Evolutionary conservation across 2,329 filamentous ascomycete genomes (phyloP), one percentile per base, ranked within the genome.

Genomic region (Aspergillus novofumigatus): DNA sequence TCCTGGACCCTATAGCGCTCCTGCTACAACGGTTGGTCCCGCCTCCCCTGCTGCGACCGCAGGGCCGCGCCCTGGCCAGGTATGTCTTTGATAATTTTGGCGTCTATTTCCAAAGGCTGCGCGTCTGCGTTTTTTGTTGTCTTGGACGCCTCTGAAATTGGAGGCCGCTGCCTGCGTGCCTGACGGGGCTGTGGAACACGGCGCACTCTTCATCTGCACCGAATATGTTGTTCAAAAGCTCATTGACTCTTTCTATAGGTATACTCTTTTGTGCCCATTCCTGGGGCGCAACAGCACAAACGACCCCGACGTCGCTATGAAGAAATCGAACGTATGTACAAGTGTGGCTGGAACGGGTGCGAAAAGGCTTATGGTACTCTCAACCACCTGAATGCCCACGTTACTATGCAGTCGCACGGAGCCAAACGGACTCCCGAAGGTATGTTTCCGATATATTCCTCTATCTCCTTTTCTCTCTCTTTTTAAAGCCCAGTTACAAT

Each of bases 271-370:
- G 94, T 97, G 32, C 93, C 94, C 0, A 97, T 97, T 68, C 94
- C 94, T 1, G 94, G 94, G 62, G 91, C 93, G 11, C 92, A 97
- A 72, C 94, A 99, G 73, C 93, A 97, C 75, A 99, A 99, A 80
- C 86, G 94, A 57, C 94, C 94, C 11, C 86, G 94, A 62, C 83
- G 94, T 68, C 86, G 94, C 54, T 99, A 97, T 69, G 94, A 99
- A 76, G 94, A 99, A 74, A 99, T 99, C 67, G 94, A 99, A 80
- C 88, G 94, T 71, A 97, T 99, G 94, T 97, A 99, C 81, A 97
- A 97, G 77, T 99, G 94, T 71, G 94, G 93, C 26, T 97, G 92
- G 91, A 93, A 97, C 64, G 92, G 92, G 8, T 99, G 94, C 71
- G 94, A 99, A 77, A 99, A 99, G 78, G 94, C 94, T 2, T 99